Conservation (phyloP, 805 yeast species). For the Cyberlindnera americana region DNA sequence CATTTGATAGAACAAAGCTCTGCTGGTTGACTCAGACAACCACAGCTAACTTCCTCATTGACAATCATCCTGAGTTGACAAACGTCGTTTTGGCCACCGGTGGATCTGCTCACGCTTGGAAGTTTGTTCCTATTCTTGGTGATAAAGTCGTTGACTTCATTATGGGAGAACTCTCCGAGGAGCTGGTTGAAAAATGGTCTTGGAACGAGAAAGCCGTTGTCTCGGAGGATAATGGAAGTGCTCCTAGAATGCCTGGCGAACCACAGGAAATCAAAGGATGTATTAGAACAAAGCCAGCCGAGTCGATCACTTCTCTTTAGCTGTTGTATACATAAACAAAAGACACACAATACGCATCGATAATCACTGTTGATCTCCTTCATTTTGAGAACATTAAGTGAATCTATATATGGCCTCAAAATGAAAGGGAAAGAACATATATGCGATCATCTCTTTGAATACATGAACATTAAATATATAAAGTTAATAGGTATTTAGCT, state of each 20-base stretch:
- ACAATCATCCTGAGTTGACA: conserved; percentile 25
- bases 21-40: conserved; percentile 36
- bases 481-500: too few relatives aligned
- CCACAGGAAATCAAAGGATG: conserved; percentile 6
- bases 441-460: neutral
- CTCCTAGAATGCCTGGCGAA: conserved; percentile 14
- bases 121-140: conserved; percentile 31
- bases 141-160: conserved; percentile 19
- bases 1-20: conserved; percentile 32
- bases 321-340: neutral
- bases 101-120: conserved; percentile 33
- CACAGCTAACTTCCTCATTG: conserved; percentile 30
- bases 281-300: conserved; percentile 1
- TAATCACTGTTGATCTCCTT: too few relatives aligned
- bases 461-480: too few relatives aligned
- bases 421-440: neutral
- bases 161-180: conserved; percentile 9
- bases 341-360: neutral
- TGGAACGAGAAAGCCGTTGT: conserved; percentile 13
- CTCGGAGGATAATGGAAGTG: conserved; percentile 10
- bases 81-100: conserved; percentile 32
- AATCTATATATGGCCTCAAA: too few relatives aligned
- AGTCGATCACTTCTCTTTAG: neutral
- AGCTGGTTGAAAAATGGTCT: conserved; percentile 10
- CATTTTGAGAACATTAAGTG: too few relatives aligned